Conservation (phyloP, 73 alveolate species). For the Tetrahymena malaccensis region DNA sequence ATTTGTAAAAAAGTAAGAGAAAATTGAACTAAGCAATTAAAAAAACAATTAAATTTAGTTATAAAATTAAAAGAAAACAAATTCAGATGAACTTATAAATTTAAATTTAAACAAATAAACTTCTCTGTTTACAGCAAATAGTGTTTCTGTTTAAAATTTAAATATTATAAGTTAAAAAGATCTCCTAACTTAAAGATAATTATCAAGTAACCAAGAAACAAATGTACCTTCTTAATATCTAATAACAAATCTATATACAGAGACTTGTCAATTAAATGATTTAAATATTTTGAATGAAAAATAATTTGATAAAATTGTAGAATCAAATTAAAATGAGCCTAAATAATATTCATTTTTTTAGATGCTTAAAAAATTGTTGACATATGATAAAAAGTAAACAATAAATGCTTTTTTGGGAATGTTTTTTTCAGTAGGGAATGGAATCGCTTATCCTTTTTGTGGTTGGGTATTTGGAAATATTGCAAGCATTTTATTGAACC, state of each 20-base stretch:
- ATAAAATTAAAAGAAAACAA: neutral
- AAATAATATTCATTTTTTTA: constrained; percentile 2
- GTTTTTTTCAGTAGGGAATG: constrained; percentile 26
- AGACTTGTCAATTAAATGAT: neutral
- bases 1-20: constrained; percentile 4
- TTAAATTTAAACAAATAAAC: too few species aligned
- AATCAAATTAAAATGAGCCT: neutral
- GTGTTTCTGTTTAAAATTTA: too few species aligned
- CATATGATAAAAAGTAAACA: constrained; percentile 23
- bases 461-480: constrained; percentile 13
- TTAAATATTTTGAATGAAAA: neutral
- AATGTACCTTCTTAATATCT: neutral
- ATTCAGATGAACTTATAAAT: too few species aligned
- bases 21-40: neutral
- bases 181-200: too few species aligned
- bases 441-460: constrained; percentile 27
- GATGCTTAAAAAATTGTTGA: neutral
- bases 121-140: too few species aligned
- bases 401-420: neutral
- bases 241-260: neutral
- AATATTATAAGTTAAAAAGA: too few species aligned
- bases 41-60: neutral
- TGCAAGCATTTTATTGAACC: neutral
- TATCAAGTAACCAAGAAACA: neutral
- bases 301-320: neutral